Evolutionary conservation across 2,329 filamentous ascomycete species (phyloP).

Genomic region (Sclerotinia nivalis): DNA sequence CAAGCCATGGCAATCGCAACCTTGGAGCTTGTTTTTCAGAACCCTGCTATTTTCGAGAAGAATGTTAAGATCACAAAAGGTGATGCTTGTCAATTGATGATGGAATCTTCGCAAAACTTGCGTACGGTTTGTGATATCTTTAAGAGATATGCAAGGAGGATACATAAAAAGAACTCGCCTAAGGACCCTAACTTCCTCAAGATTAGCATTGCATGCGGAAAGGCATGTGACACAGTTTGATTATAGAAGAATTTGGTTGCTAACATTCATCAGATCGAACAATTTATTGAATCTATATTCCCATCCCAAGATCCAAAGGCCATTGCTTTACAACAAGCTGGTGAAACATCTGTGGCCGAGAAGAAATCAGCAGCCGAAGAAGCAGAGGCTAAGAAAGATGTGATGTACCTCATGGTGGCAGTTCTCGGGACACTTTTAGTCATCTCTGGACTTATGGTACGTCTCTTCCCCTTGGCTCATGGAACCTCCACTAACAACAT

Average conservation of each 20-base stretch:
- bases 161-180: conserved; percentile 92
- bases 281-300: conserved; percentile 93
- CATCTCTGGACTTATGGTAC: conserved; percentile 78
- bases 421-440: conserved; percentile 69
- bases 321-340: conserved; percentile 44
- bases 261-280: conserved; percentile 60
- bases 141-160: conserved; percentile 72
- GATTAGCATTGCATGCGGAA: conserved; percentile 87
- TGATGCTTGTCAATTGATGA: conserved; percentile 87
- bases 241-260: conserved; percentile 46
- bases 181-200: conserved; percentile 88
- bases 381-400: conserved; percentile 57
- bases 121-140: conserved; percentile 80
- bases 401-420: conserved; percentile 64
- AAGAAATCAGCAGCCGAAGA: conserved; percentile 50
- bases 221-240: conserved; percentile 54
- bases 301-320: conserved; percentile 75
- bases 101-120: conserved; percentile 88
- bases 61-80: conserved; percentile 98
- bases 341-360: conserved; percentile 42
- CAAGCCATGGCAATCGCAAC: conserved; percentile 98
- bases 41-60: conserved; percentile 78
- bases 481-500: conserved; percentile 28
- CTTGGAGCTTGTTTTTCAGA: conserved; percentile 87
- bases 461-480: conserved; percentile 27